These are phyloP conservation scores for Podospora comata DNA, from an alignment of 495 filamentous ascomycete genomes.

Conservation along the genomic window DNA sequence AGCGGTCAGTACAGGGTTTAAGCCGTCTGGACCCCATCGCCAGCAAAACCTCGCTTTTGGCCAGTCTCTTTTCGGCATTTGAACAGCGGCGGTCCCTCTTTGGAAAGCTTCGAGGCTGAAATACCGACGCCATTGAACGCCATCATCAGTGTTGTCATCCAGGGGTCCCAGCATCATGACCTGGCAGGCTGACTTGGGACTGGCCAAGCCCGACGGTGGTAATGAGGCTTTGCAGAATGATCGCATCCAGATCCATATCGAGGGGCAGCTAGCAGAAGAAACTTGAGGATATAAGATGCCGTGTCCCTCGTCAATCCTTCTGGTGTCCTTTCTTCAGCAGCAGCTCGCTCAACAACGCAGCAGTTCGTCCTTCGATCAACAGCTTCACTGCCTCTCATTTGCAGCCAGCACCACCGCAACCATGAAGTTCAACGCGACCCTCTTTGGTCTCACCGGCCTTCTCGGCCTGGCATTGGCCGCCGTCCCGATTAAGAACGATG, in stretches of 20 bases:
- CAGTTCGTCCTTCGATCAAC: slow-evolving; percentile 5
- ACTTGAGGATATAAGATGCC: slow-evolving; percentile 2
- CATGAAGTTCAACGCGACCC: slow-evolving; percentile 18
- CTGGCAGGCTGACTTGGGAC: not conserved
- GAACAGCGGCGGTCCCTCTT: slow-evolving; percentile 1
- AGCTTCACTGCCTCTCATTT: slow-evolving; percentile 4
- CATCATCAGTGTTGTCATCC: slow-evolving; percentile 5
- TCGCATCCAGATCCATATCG: not conserved
- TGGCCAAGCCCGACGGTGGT: not conserved
- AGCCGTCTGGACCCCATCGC: not conserved
- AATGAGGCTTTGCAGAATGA: not conserved
- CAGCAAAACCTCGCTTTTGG: not conserved
- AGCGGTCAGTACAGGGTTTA: not conserved
- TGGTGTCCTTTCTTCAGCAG: not conserved
- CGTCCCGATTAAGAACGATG: slow-evolving; percentile 17
- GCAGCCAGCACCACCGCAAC: not conserved
- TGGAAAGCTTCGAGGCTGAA: slow-evolving; percentile 6
- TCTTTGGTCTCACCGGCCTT: slow-evolving; percentile 15
- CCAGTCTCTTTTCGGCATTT: slow-evolving; percentile 3
- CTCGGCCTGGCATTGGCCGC: slow-evolving; percentile 15
- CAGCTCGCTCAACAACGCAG: not conserved
- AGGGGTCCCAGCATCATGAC: not conserved
- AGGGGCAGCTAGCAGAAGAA: not conserved
- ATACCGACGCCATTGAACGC: slow-evolving; percentile 11
- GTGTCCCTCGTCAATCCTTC: not conserved